Percentiles rank a stretch among this genome's conserved stretches.
phyloP scores from a whole-genome alignment of 2,329 filamentous ascomycete genomes.

The Trichoderma harzianum region DNA sequence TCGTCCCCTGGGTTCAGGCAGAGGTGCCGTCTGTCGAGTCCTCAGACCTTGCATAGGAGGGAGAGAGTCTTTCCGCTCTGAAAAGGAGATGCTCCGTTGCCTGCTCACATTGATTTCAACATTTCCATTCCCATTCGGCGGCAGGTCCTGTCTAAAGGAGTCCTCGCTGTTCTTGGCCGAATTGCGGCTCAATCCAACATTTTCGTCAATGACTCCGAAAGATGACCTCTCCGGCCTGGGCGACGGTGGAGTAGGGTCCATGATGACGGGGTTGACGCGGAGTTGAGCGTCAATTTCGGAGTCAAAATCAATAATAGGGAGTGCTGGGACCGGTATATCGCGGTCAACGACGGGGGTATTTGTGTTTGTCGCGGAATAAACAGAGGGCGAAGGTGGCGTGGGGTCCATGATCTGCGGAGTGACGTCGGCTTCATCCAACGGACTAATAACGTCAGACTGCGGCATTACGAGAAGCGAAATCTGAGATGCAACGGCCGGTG shows the following conservation, averaged over 20 bases:
- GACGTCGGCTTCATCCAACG: neutral
- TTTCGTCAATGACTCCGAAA: neutral
- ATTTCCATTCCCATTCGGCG: neutral
- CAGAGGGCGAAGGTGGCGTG: neutral
- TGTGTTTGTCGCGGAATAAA: constrained; percentile 2
- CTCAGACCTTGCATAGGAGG: constrained; percentile 23
- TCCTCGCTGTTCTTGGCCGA: neutral
- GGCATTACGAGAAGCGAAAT: constrained; percentile 3
- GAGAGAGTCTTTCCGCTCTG: constrained; percentile 27
- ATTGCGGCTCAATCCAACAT: neutral
- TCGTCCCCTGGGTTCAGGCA: constrained; percentile 40
- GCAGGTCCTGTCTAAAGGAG: neutral
- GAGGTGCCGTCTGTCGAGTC: constrained; percentile 31
- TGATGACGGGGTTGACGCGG: constrained; percentile 27
- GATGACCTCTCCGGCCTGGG: constrained; percentile 25
- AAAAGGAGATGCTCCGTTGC: constrained; percentile 34
- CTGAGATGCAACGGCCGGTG: neutral
- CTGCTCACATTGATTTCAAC: constrained; percentile 18
- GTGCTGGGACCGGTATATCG: constrained; percentile 20
- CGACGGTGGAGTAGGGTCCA: constrained; percentile 30
- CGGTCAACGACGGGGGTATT: constrained; percentile 9
- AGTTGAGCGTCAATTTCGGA: constrained; percentile 21
- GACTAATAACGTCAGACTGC: constrained; percentile 4
- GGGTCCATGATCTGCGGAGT: constrained; percentile 25
- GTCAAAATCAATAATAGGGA: constrained; percentile 23